Conservation (phyloP, 495 filamentous ascomycete species). For the Xylaria sp. region DNA sequence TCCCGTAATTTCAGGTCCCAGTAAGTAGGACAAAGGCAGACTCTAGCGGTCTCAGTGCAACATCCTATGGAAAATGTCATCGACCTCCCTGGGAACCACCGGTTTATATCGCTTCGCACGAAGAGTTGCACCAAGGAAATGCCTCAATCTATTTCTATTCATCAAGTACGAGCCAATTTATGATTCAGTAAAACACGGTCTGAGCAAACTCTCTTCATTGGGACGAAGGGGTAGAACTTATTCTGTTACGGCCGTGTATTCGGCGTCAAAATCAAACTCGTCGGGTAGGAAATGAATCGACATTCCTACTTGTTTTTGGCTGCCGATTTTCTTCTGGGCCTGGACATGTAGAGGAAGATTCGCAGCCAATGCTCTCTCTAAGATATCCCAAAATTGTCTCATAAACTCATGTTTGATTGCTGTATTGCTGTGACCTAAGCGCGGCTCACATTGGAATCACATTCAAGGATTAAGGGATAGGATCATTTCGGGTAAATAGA, state of each 20-base stretch:
- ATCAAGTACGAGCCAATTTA: conserved; percentile 5
- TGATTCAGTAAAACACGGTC: background rate
- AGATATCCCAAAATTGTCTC: background rate
- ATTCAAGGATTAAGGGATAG: background rate
- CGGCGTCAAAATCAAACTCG: background rate
- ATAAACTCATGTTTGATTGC: conserved; percentile 19
- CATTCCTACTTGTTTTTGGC: background rate
- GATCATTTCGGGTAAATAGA: conserved; percentile 14
- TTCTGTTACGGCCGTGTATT: background rate
- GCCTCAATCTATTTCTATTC: background rate
- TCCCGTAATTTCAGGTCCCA: background rate
- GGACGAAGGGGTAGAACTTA: background rate
- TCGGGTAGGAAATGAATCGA: background rate
- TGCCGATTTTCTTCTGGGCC: background rate
- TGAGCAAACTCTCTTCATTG: background rate
- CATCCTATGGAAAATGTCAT: background rate
- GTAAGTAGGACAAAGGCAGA: background rate
- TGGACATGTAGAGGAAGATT: background rate
- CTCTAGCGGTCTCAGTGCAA: background rate
- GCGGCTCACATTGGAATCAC: background rate
- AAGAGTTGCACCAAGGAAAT: background rate
- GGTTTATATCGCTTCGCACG: background rate
- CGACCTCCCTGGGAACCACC: background rate
- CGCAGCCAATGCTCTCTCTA: background rate
- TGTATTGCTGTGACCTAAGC: background rate